phyloP scores from a whole-genome alignment of 495 filamentous ascomycete species.

The Clavariopsis aquatica region DNA sequence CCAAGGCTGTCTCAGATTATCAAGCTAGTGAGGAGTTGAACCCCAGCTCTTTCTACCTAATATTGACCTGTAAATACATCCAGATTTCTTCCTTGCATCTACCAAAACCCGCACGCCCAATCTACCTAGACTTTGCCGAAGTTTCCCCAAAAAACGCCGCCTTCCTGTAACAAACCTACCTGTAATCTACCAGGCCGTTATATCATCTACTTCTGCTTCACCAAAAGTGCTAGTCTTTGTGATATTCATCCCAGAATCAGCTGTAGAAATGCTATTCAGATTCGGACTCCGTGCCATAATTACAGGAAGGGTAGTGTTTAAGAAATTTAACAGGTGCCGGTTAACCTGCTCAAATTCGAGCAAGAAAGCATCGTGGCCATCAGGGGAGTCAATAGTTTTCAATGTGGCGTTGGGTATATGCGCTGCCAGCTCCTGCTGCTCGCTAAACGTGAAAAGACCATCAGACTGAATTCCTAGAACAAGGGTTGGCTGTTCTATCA shows the following conservation, averaged over 20 bases:
- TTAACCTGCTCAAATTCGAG: slow-evolving; percentile 98
- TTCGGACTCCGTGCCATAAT: slow-evolving; percentile 71
- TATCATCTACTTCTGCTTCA: slow-evolving; percentile 94
- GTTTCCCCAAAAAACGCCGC: slow-evolving; percentile 12
- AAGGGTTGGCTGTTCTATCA: slow-evolving; percentile 83
- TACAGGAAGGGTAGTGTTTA: slow-evolving; percentile 78
- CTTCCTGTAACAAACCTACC: not conserved
- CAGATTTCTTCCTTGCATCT: slow-evolving; percentile 38
- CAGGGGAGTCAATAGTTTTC: slow-evolving; percentile 84
- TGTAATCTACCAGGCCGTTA: slow-evolving; percentile 81
- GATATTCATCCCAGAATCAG: slow-evolving; percentile 44
- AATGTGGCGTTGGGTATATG: slow-evolving; percentile 77
- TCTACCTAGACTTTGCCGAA: not conserved
- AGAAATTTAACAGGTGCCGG: slow-evolving; percentile 76
- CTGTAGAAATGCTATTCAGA: slow-evolving; percentile 47
- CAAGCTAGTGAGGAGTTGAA: slow-evolving; percentile 25
- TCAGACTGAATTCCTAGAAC: slow-evolving; percentile 93
- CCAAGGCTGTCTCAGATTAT: no score
- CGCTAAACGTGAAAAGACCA: slow-evolving; percentile 92
- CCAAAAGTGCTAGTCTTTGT: slow-evolving; percentile 87
- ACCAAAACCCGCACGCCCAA: slow-evolving; percentile 19
- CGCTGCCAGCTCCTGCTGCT: slow-evolving; percentile 87
- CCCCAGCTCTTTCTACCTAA: slow-evolving; percentile 20
- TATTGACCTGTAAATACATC: not conserved
- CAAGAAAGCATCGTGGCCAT: slow-evolving; percentile 95